Conservation (phyloP, 345 rosid genomes). For the Noccaea bulbosa region DNA sequence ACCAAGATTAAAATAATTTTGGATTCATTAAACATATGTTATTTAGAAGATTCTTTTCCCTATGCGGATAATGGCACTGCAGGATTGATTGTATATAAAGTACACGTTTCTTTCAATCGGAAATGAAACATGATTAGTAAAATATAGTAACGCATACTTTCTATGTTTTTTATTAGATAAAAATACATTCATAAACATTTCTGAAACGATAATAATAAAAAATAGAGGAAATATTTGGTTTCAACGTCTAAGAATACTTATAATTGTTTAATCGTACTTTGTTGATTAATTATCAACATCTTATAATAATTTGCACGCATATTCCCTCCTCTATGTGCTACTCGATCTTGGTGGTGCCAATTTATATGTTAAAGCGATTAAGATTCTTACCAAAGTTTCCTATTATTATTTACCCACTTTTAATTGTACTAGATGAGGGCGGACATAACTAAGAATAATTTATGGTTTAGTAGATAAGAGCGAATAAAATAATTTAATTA, state of each 20-base stretch:
- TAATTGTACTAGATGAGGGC: not conserved
- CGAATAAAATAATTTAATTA: conserved; percentile 16
- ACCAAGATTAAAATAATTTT: not conserved
- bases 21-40: not conserved
- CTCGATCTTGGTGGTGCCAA: conserved; percentile 33
- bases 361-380: not conserved
- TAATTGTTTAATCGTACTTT: conserved; percentile 2
- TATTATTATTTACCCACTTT: conserved; percentile 26
- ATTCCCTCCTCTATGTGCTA: conserved; percentile 37
- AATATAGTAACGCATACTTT: not conserved
- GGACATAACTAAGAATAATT: conserved; percentile 7
- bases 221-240: not conserved
- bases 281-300: not conserved
- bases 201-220: too few species aligned
- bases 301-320: conserved; percentile 6
- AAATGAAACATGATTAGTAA: not conserved
- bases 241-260: conserved; percentile 7
- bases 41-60: not conserved
- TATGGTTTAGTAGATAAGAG: conserved; percentile 18
- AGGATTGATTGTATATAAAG: not conserved
- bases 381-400: conserved; percentile 20
- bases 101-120: not conserved
- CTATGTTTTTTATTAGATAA: not conserved
- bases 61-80: not conserved
- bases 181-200: too few species aligned